A percentile compares a stretch with the other conserved stretches of the same genome.
Evolutionary conservation across 2,329 filamentous ascomycete genomes (phyloP).

Genomic region (Coniochaeta ligniaria): DNA sequence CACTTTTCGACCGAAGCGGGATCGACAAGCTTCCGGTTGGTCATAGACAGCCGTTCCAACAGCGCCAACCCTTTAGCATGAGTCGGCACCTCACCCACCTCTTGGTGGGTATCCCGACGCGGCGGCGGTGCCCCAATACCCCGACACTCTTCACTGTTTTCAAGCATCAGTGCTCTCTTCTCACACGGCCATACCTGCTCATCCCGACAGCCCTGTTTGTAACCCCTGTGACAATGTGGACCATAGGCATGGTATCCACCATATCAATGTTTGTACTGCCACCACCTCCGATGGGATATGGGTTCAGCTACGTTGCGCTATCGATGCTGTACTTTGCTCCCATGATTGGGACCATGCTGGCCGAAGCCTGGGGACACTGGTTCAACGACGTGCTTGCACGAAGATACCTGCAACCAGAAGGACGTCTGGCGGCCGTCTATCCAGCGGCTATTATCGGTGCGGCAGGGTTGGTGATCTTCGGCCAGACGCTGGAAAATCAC

Average conservation of each 20-base stretch:
- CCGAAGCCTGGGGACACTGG: slow-evolving; percentile 37
- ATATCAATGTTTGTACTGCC: slow-evolving; percentile 30
- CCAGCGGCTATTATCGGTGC: slow-evolving; percentile 32
- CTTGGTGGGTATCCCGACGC: slow-evolving; percentile 6
- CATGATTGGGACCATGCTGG: slow-evolving; percentile 35
- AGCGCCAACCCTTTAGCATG: not conserved
- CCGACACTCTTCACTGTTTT: slow-evolving; percentile 6
- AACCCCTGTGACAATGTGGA: slow-evolving; percentile 21
- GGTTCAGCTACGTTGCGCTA: slow-evolving; percentile 25
- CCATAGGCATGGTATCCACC: slow-evolving; percentile 34
- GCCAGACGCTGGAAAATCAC: slow-evolving; percentile 29
- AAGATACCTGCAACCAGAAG: slow-evolving; percentile 32
- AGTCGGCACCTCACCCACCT: slow-evolving; percentile 1
- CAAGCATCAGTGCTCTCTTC: slow-evolving; percentile 5
- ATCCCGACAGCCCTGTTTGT: slow-evolving; percentile 8
- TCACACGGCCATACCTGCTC: slow-evolving; percentile 6
- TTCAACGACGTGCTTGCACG: slow-evolving; percentile 33
- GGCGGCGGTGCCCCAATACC: slow-evolving; percentile 1
- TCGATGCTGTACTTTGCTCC: slow-evolving; percentile 41
- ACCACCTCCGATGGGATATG: slow-evolving; percentile 26
- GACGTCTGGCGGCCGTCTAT: slow-evolving; percentile 31
- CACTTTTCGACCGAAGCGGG: slow-evolving; percentile 5
- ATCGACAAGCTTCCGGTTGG: slow-evolving; percentile 1
- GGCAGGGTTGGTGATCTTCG: slow-evolving; percentile 32
- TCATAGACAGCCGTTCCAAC: not conserved